phyloP scores from a whole-genome alignment of 306 rosid species.

The Acacia melanoxylon region DNA sequence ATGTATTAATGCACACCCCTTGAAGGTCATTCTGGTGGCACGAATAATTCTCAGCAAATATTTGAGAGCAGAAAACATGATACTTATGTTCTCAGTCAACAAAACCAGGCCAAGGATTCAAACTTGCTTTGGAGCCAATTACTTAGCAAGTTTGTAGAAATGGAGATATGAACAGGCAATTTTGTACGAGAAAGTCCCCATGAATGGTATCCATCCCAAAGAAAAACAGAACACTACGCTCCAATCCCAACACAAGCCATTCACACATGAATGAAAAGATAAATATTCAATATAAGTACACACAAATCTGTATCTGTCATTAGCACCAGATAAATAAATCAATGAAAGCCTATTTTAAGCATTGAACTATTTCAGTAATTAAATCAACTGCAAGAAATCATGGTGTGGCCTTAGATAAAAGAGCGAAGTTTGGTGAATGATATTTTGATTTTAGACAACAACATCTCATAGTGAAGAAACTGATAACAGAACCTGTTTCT shows the following conservation, averaged over 20 bases:
- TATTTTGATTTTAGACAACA: background rate
- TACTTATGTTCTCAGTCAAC: background rate
- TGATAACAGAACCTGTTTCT: background rate
- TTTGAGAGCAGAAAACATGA: background rate
- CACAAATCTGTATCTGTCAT: background rate
- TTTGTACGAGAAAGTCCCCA: background rate
- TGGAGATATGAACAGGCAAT: background rate
- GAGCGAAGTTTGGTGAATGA: background rate
- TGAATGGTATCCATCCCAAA: background rate
- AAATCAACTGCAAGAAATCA: conserved; percentile 5
- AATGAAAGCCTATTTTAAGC: background rate
- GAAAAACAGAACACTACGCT: background rate
- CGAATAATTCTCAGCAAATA: background rate
- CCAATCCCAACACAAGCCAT: background rate
- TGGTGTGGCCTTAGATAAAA: background rate
- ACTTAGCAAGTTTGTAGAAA: background rate
- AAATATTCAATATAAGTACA: background rate
- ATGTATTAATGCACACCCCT: background rate
- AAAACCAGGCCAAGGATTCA: background rate
- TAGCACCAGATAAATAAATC: background rate
- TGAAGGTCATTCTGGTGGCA: background rate
- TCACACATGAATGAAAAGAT: background rate
- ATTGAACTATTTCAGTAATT: background rate
- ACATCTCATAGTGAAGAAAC: background rate
- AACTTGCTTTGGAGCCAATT: background rate